Conservation (phyloP, 306 rosid species). For the Vigna reflexopilosa region DNA sequence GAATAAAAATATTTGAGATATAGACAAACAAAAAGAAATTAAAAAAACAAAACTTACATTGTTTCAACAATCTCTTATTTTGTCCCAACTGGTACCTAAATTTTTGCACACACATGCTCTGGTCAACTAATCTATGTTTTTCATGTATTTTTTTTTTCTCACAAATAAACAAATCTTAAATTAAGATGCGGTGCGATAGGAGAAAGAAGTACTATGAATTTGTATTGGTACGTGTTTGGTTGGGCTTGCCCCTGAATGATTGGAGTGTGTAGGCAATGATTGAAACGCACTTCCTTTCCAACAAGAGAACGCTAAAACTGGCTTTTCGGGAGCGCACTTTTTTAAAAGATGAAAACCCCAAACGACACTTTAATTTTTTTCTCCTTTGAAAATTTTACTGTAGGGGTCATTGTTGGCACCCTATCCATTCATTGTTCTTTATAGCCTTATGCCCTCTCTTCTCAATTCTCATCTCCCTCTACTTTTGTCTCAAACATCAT, state of each 20-base stretch:
- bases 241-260: conserved; percentile 15
- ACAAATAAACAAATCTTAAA: neutral
- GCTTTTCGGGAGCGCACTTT: conserved; percentile 38
- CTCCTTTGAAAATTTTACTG: neutral
- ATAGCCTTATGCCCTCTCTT: neutral
- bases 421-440: neutral
- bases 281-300: conserved; percentile 35
- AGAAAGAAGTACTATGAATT: conserved; percentile 25
- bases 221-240: conserved; percentile 27
- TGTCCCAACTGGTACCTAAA: neutral
- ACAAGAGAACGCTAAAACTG: conserved; percentile 22
- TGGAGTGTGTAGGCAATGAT: conserved; percentile 48
- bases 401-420: conserved; percentile 4
- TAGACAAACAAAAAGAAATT: neutral
- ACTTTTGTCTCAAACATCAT: neutral
- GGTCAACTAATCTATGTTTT: too few relatives aligned
- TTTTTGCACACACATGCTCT: too few relatives aligned
- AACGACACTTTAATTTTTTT: neutral
- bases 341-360: conserved; percentile 14
- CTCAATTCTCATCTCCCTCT: neutral
- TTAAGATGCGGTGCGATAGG: conserved; percentile 15
- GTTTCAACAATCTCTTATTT: conserved; percentile 21
- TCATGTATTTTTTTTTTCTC: neutral
- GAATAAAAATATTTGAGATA: neutral
- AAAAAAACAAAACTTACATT: neutral